Evolutionary conservation across 1,284 basidiomycete genomes (phyloP), one percentile per base, ranked within the genome.

Genomic region (Rhodotorula sp.): DNA sequence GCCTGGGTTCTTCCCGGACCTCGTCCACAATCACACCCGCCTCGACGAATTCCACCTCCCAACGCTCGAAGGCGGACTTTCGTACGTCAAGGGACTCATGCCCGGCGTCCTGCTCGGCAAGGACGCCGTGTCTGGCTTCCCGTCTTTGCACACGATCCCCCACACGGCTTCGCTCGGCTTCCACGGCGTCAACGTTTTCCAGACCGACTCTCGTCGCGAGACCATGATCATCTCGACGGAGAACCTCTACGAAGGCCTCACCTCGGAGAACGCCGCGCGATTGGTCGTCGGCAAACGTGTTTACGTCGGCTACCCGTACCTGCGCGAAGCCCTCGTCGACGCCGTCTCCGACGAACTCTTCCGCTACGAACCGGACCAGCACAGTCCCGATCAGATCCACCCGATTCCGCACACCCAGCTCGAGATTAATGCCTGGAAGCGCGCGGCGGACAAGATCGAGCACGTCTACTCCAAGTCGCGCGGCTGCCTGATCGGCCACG

Each of bases 141-240:
- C 95, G 0, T 95, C 93, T 0, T 84, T 99, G 44, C 87, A 95
- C 75, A 98, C 94, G 0, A 84, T 99, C 5, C 91, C 91, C 0
- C 87, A 94, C 79, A 87, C 86, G 6, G 88, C 89, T 3, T 82
- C 84, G 29, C 84, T 98, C 15, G 91, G 88, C 22, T 86, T 88
- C 80, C 95, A 98, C 79, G 88, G 90, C 48, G 94, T 99, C 76
- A 97, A 93, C 78, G 89, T 99, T 14, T 96, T 98, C 82, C 92
- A 94, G 66, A 85, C 87, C 6, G 94, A 96, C 79, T 91, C 88
- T 73, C 86, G 89, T 54, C 95, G 94, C 82, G 91, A 93, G 80
- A 94, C 92, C 7, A 93, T 99, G 87, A 84, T 99, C 61, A 85
- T 99, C 48, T 87, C 90, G 74, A 87, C 98, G 75, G 84, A 89